Conservation (phyloP, 306 rosid species). For the Prunus mume region DNA sequence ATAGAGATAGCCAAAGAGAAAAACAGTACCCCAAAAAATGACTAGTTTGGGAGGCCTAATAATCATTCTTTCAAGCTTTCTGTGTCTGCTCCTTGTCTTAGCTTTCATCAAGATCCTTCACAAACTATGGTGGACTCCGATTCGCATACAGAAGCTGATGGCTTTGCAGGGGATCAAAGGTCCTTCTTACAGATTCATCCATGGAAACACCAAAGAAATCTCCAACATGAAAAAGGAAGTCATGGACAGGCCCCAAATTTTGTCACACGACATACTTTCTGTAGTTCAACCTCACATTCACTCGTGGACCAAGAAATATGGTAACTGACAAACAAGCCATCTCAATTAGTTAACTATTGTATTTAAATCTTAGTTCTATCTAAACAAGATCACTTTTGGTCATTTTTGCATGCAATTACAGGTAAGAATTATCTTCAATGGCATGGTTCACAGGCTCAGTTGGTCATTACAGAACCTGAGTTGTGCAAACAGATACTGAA, state of each 20-base stretch:
- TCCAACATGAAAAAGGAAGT: background rate
- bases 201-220: slow-evolving; percentile 4
- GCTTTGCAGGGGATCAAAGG: slow-evolving; percentile 4
- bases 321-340: background rate
- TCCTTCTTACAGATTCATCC: background rate
- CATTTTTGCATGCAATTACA: background rate
- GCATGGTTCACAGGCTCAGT: background rate
- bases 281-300: slow-evolving; percentile 1
- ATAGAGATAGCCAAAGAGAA: too few relatives aligned
- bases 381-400: background rate
- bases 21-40: background rate
- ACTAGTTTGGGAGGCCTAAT: background rate
- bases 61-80: background rate
- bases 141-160: background rate
- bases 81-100: background rate
- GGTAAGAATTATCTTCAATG: slow-evolving; percentile 4
- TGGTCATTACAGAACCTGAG: background rate
- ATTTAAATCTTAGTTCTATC: too few relatives aligned
- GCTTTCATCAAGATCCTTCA: background rate
- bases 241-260: background rate
- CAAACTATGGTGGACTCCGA: background rate
- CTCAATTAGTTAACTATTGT: too few relatives aligned
- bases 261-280: background rate
- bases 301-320: background rate
- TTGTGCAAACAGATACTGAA: background rate